These are phyloP conservation scores for Xylaria flabelliformis DNA, from an alignment of 495 filamentous ascomycete species.

Conservation along the genomic window DNA sequence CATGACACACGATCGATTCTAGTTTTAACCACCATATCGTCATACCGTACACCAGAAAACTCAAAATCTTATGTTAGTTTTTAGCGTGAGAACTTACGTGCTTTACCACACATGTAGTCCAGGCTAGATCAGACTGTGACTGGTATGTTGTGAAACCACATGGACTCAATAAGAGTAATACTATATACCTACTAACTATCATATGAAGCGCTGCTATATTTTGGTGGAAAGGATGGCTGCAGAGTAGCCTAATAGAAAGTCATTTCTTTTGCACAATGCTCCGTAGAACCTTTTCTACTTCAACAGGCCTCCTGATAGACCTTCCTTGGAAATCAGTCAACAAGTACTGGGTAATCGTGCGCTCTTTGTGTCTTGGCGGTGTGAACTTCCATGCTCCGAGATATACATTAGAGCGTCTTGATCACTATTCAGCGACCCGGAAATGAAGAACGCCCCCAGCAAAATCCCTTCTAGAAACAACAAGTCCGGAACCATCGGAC, in stretches of 20 bases:
- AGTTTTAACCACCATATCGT: not conserved
- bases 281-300: not conserved
- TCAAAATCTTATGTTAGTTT: not conserved
- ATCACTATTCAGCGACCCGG: not conserved
- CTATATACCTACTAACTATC: not conserved
- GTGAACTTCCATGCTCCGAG: not conserved
- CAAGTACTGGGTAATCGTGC: not conserved
- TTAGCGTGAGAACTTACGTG: not conserved
- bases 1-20: not conserved
- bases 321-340: not conserved
- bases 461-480: not conserved
- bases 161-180: not conserved
- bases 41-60: constrained; percentile 8
- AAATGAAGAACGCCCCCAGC: not conserved
- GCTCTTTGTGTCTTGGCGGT: not conserved
- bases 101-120: not conserved
- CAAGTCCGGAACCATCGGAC: not conserved
- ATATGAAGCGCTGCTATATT: not conserved
- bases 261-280: not conserved
- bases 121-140: not conserved
- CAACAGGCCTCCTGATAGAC: not conserved
- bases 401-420: not conserved
- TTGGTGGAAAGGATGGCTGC: not conserved
- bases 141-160: not conserved
- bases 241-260: not conserved